A percentile compares a stretch with the other conserved stretches of the same genome.
Evolutionary conservation across 1,284 basidiomycete species (phyloP).

Genomic region (Malassezia globosa): DNA sequence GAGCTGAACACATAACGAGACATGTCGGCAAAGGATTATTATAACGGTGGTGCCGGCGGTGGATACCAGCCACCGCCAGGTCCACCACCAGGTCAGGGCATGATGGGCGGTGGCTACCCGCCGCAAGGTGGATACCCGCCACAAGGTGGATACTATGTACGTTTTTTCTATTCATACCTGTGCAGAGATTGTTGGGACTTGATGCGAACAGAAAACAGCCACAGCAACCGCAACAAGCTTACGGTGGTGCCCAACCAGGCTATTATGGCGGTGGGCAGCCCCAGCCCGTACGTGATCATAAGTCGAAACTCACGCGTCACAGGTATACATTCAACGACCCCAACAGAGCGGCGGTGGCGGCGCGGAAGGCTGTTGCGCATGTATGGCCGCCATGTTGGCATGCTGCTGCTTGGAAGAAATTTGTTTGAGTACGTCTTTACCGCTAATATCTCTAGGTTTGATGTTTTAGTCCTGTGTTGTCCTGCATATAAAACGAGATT

Average conservation of each 20-base stretch:
- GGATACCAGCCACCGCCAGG: constrained; percentile 10
- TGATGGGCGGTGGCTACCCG: constrained; percentile 9
- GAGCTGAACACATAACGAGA: no score
- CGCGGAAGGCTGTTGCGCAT: constrained; percentile 22
- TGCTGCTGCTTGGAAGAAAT: constrained; percentile 28
- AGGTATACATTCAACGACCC: constrained; percentile 26
- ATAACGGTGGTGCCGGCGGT: constrained; percentile 2
- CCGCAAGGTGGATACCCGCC: constrained; percentile 20
- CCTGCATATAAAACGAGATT: no score
- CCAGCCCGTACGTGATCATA: constrained; percentile 16
- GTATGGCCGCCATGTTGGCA: constrained; percentile 19
- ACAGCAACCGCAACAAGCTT: constrained; percentile 21
- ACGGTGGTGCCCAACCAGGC: constrained; percentile 18
- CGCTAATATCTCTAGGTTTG: background rate
- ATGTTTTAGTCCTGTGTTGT: no score
- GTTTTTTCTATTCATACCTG: background rate
- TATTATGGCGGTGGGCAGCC: constrained; percentile 16
- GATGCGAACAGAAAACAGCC: no score
- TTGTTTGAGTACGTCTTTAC: constrained; percentile 8
- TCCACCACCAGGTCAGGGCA: constrained; percentile 10
- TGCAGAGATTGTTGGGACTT: background rate
- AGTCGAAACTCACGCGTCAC: background rate
- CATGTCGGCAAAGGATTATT: constrained; percentile 20
- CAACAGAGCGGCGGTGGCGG: constrained; percentile 21
- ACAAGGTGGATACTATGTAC: constrained; percentile 27